Base-by-base conservation (phyloP, 768 basidiomycete genomes). In the Pleurotus salmoneostramineus region DNA sequence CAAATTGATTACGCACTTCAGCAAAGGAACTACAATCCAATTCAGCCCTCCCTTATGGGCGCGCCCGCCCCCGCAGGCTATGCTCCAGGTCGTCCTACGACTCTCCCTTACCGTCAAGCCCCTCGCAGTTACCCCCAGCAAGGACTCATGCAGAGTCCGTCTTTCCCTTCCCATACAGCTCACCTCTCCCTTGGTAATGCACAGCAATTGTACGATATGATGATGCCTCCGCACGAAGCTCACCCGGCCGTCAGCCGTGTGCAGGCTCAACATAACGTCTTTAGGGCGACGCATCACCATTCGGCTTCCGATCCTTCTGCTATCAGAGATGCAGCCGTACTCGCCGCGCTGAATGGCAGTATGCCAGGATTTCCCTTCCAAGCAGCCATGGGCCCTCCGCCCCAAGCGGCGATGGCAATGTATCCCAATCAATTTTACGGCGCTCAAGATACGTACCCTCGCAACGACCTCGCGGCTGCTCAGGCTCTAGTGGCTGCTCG, bases 131-230 rank as follows among this genome's bases (percentile, higher is more conserved):
- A 83, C 67, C 81, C 82, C 27, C 85, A 80, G 57, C 79, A 82
- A 60, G 73, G 72, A 42, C 64, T 83, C 54, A 65, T 83, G 48
- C 78, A 83, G 7, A 84, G 75, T 56, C 81, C 83, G 11, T 77
- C 81, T 10, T 72, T 76, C 56, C 74, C 87, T 61, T 76, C 73
- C 58, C 85, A 88, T 64, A 79, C 83, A n/a, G 74, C 85, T 12
- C 86, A 88, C 61, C 78, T 90, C 56, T 85, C 88, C 8, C 73
- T 91, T 55, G 87, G 85, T 58, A 88, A 82, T 65, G 80, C 88
- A 32, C 89, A 91, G 63, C 89, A 90, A 64, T 65, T 91, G 55
- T 91, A 91, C 64, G 89, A 91, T 65, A 88, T 90, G 86, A 88
- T 91, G 81, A 72, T 84, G 49, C 81, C 83, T 43, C 75, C 80